A percentile compares a stretch with the other conserved stretches of the same genome.
Evolutionary conservation across 108 stramenopile genomes (phyloP).

Genomic region (Nitzschia palea): DNA sequence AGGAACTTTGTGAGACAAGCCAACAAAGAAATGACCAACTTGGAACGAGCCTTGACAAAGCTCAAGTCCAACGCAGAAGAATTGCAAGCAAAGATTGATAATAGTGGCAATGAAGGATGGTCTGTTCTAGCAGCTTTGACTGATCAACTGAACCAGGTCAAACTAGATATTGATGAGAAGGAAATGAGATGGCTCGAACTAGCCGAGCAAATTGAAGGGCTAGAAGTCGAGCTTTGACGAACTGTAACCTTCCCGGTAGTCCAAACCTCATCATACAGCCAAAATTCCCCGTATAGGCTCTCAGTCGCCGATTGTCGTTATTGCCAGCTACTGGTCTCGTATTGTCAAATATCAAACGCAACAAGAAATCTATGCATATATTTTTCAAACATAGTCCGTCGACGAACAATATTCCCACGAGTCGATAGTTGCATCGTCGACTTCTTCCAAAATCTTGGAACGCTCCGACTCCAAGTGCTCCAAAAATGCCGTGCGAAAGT

Average conservation of each 20-base stretch:
- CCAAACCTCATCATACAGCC: too few species aligned
- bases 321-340: conserved; percentile 15
- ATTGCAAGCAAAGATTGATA: conserved; percentile 58
- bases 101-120: conserved; percentile 69
- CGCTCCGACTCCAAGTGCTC: conserved; percentile 65
- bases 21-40: conserved; percentile 63
- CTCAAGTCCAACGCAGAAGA: conserved; percentile 49
- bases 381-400: conserved; percentile 24
- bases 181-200: conserved; percentile 82
- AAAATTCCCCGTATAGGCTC: too few species aligned
- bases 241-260: too few species aligned
- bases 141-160: conserved; percentile 54
- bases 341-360: conserved; percentile 20
- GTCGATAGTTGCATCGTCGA: conserved; percentile 37
- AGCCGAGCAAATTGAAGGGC: conserved; percentile 53
- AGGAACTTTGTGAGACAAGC: conserved; percentile 62
- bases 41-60: conserved; percentile 67
- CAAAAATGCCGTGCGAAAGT: conserved; percentile 79
- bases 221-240: conserved; percentile 18
- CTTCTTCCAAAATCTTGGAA: conserved; percentile 38
- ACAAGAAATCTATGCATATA: conserved; percentile 23
- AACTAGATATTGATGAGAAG: conserved; percentile 71
- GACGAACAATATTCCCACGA: conserved; percentile 31
- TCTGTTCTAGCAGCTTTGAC: conserved; percentile 77
- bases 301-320: conserved; percentile 41